Base-by-base conservation (phyloP, 148 eudicot genomes). In the Polygonum aviculare region DNA sequence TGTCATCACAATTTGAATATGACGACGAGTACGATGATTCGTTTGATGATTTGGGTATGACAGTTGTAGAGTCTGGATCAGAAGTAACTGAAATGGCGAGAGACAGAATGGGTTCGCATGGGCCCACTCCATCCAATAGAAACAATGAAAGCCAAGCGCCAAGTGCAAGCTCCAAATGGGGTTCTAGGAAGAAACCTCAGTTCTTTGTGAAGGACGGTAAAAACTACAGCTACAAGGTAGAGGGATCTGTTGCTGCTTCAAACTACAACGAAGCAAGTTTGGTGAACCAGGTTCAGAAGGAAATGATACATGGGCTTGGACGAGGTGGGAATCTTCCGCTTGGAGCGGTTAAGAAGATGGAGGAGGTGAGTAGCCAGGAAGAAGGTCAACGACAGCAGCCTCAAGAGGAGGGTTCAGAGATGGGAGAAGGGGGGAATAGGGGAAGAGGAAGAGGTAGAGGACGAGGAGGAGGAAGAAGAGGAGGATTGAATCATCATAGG, bases 1-100 rank as follows among this genome's bases (percentile, higher is more conserved):
- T 95, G 50, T 47, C 77, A 39, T 89, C 92, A 31, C 97, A 89
- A 72, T 89, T 88, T 2, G 98, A 90, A 80, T 95, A 95, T 73
- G 98, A 95, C 78, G 98, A 92, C 31, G 98, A 95, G 82, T 95
- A 95, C 45, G 97, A 95, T 70, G 98, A 95, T 79, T 95, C 98
- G 33, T 95, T 95, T 59, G 98, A 95, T 84, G 98, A 95, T 76
- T 76, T 95, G 16, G 98, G 98, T 21, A 75, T 92, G 80, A 83
- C 90, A 8, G 86, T 90, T 16, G 83, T 87, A 67, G 98, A 94
- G 82, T 86, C 98, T 3, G 90, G 93, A 50, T 77, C 84, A 2
- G 98, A 90, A 75, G 97, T 88, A 48, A 77, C 87, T 0, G 94
- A 90, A 74, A 77, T 75, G 35, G 69, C 84, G 55, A 82, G 86